Base-by-base conservation (phyloP, 305 asterid species). In the Fraxinus latifolia region DNA sequence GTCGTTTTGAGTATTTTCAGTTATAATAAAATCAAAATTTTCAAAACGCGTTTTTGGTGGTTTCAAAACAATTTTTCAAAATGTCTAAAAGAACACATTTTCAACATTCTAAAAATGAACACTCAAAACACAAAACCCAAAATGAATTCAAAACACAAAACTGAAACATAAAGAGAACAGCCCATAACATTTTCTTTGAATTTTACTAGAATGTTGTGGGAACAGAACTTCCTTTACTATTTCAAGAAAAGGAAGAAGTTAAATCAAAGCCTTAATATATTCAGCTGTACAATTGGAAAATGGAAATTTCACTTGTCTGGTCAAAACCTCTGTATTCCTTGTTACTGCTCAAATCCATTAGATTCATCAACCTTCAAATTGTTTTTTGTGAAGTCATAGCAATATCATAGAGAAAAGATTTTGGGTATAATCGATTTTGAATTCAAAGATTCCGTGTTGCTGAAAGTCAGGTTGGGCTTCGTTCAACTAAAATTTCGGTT, bases 351-450 rank as follows among this genome's bases (percentile, higher is more conserved):
- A 2, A 90, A 86, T 87, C 90, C 0, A 89, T 90, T 79, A 85
- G 71, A 27, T 92, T 94, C 67, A 91, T 93, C 90, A 92, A 80
- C 87, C 95, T 87, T 79, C 92, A 85, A 0, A 94, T 93, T 6
- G 84, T 23, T 81, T 88, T 81, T 91, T 74, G 55, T 77, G 82
- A 93, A 89, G 77, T 85, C 86, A 79, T 97, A 91, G 96, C 91
- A 88, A 83, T 5, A 25, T 17, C 39, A 72, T 39, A 80, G 15
- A 67, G 44, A 60, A 33, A 60, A 33, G 27, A 37, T 8, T 37
- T 37, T 5, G 29, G 8, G 23, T 55, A 2, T 3, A 33, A 4
- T 33, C 36, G 2, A 33, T 33, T 33, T 33, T 33, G 36, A 33
- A 33, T 33, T 33, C 7, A 33, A 33, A 33, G 36, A 33, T 33